Conservation (phyloP, 352 stramenopile species). For the Thraustochytrium sp. region DNA sequence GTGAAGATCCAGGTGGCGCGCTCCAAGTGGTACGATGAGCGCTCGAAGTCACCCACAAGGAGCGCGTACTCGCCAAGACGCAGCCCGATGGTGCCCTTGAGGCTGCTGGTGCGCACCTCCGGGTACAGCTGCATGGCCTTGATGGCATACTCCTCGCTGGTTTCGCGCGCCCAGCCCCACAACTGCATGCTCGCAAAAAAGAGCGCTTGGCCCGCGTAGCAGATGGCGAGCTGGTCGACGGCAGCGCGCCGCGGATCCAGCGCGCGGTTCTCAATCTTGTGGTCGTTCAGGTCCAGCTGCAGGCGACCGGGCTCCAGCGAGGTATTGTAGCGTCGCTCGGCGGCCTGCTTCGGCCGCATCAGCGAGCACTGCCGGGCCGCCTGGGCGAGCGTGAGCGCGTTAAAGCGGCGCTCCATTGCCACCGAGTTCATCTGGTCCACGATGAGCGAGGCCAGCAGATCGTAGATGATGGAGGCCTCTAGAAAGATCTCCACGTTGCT, state of each 20-base stretch:
- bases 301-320: not conserved
- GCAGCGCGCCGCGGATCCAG: not conserved
- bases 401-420: constrained; percentile 4
- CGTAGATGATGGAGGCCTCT: constrained; percentile 13
- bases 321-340: not conserved
- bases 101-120: not conserved
- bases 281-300: constrained; percentile 27
- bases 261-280: constrained; percentile 23
- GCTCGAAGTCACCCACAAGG: not conserved
- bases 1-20: constrained; percentile 10
- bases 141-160: not conserved
- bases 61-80: not conserved
- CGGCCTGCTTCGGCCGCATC: not conserved
- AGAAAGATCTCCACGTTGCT: constrained; percentile 19
- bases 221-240: constrained; percentile 20
- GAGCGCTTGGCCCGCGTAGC: not conserved
- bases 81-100: not conserved
- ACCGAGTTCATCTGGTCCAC: not conserved
- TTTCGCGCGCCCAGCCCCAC: not conserved
- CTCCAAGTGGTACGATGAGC: not conserved
- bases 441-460: constrained; percentile 25
- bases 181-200: not conserved
- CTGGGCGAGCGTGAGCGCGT: constrained; percentile 15
- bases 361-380: not conserved
- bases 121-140: not conserved